phyloP scores from a whole-genome alignment of 805 yeast genomes.

The Cephaloascus albidus region DNA sequence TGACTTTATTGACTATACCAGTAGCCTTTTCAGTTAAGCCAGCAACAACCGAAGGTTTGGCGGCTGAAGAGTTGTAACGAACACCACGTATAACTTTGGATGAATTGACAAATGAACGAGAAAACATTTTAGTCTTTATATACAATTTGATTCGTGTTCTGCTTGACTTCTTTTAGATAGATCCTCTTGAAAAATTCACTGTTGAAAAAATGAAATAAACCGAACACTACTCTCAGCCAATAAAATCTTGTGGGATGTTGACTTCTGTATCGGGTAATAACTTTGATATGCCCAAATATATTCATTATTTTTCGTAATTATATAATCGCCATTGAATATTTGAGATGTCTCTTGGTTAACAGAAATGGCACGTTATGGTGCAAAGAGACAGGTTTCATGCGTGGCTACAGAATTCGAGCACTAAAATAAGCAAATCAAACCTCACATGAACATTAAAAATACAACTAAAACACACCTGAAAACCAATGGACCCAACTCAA shows the following conservation, averaged over 20 bases:
- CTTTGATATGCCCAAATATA: too few species aligned
- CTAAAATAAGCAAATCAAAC: too few species aligned
- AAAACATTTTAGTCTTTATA: constrained; percentile 5
- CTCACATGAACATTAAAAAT: too few species aligned
- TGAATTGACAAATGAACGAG: constrained; percentile 7
- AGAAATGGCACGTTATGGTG: too few species aligned
- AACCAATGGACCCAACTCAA: too few species aligned
- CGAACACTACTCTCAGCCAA: constrained; percentile 2
- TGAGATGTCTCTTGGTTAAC: too few species aligned
- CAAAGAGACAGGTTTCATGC: too few species aligned
- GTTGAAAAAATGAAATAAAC: constrained; percentile 1
- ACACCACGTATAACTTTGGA: constrained; percentile 11
- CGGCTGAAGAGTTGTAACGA: constrained; percentile 17
- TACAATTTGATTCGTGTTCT: not conserved
- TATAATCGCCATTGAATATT: too few species aligned
- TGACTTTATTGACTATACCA: constrained; percentile 16
- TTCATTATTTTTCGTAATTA: too few species aligned
- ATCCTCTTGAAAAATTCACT: not conserved
- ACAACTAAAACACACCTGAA: too few species aligned
- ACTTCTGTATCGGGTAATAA: not conserved
- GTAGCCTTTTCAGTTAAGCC: constrained; percentile 23
- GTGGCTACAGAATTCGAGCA: too few species aligned
- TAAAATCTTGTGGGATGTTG: not conserved
- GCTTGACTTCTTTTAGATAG: not conserved
- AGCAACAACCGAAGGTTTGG: constrained; percentile 27